phyloP scores from a whole-genome alignment of 2,329 filamentous ascomycete species.

The Neopestalotiopsis rosae region DNA sequence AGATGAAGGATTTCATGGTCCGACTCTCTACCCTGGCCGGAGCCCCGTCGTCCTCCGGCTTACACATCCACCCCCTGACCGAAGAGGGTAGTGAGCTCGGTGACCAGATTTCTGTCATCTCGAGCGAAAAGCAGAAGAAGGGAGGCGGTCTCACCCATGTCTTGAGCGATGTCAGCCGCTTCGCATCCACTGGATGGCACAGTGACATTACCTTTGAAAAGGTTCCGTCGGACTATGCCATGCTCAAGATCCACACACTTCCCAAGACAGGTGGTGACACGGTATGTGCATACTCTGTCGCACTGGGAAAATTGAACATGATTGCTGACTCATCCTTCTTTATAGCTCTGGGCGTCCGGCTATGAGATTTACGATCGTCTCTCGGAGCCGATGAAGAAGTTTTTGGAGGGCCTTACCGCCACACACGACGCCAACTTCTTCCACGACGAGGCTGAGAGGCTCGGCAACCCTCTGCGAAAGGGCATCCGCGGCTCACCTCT shows the following conservation, averaged over 20 bases:
- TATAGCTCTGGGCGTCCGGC: conserved; percentile 52
- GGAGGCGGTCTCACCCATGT: conserved; percentile 56
- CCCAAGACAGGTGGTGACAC: conserved; percentile 53
- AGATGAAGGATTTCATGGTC: conserved; percentile 52
- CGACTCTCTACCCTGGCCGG: conserved; percentile 49
- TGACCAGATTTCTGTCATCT: conserved; percentile 63
- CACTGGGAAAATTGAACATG: not conserved
- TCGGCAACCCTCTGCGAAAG: conserved; percentile 51
- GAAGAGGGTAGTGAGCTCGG: conserved; percentile 58
- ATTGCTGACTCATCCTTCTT: conserved; percentile 14
- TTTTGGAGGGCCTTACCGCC: conserved; percentile 55
- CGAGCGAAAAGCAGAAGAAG: conserved; percentile 60
- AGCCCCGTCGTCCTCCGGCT: conserved; percentile 51
- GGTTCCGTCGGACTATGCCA: conserved; percentile 58
- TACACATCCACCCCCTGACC: conserved; percentile 61
- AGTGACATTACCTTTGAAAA: conserved; percentile 60
- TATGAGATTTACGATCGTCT: conserved; percentile 61
- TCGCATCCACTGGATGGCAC: conserved; percentile 55
- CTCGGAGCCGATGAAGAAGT: conserved; percentile 50
- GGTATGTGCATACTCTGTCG: conserved; percentile 29
- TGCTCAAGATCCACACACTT: conserved; percentile 54
- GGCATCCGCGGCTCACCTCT: conserved; percentile 58
- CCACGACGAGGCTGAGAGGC: conserved; percentile 51
- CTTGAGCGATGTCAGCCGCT: conserved; percentile 54
- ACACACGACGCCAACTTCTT: conserved; percentile 57